Evolutionary conservation across 768 basidiomycete genomes (phyloP).

Genomic region (Jaapia argillacea): DNA sequence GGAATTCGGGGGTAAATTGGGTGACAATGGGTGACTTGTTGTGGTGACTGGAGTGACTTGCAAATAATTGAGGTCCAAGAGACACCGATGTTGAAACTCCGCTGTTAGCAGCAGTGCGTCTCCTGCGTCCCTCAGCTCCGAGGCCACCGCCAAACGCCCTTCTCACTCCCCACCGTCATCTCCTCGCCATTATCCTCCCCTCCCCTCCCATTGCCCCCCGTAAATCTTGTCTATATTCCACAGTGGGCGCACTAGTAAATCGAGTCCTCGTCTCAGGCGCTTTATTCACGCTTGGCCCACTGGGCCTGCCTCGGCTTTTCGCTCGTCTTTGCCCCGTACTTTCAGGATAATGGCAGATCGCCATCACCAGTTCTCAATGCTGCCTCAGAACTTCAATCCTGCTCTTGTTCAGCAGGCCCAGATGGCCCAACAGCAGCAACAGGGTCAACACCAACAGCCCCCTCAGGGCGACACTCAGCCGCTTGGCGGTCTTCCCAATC

Average conservation of each 20-base stretch:
- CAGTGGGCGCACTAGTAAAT: background rate
- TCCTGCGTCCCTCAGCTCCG: constrained; percentile 1
- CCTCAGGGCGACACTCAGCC: constrained; percentile 20
- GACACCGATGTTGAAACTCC: too few relatives aligned
- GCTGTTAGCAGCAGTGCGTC: background rate
- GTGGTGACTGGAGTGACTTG: too few relatives aligned
- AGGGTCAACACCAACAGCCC: constrained; percentile 27
- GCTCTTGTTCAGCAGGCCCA: constrained; percentile 30
- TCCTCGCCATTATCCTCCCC: constrained; percentile 1
- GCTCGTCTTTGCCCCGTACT: background rate
- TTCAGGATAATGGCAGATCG: constrained; percentile 45
- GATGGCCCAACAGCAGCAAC: constrained; percentile 28
- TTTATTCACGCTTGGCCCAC: background rate
- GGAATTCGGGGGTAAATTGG: too few relatives aligned
- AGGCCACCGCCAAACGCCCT: constrained; percentile 1
- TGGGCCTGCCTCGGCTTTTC: background rate
- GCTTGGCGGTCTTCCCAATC: constrained; percentile 30
- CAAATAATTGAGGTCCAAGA: too few relatives aligned
- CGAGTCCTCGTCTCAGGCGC: background rate
- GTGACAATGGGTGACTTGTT: too few relatives aligned
- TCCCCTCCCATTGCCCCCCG: too few relatives aligned
- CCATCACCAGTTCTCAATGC: constrained; percentile 43
- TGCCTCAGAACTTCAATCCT: constrained; percentile 36
- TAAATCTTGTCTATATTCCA: background rate
- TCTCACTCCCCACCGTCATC: constrained; percentile 1